Percentiles rank a stretch among this genome's conserved stretches.
phyloP scores from a whole-genome alignment of 148 eudicot species.

The Vaccinium macrocarpon region DNA sequence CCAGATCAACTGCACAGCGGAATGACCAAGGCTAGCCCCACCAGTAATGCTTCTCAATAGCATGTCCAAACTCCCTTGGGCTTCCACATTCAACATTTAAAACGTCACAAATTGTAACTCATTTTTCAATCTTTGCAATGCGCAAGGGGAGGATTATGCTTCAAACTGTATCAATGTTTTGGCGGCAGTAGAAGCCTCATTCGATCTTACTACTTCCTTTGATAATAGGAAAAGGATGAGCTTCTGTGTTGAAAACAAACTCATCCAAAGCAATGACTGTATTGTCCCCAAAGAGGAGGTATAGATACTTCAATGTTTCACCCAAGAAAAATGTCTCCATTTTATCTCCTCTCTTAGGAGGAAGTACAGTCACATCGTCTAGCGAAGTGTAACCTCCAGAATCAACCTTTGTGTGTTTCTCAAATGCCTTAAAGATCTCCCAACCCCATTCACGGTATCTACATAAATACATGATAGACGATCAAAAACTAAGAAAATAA shows the following conservation, averaged over 20 bases:
- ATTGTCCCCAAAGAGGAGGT: slow-evolving; percentile 61
- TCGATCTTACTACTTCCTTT: slow-evolving; percentile 27
- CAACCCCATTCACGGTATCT: slow-evolving; percentile 99
- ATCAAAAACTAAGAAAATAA: background rate
- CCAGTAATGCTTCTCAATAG: background rate
- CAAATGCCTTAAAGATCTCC: slow-evolving; percentile 95
- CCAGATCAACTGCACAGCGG: background rate
- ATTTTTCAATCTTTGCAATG: background rate
- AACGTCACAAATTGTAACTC: background rate
- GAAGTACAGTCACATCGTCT: slow-evolving; percentile 82
- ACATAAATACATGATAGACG: slow-evolving; percentile 21
- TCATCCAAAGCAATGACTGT: slow-evolving; percentile 62
- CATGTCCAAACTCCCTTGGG: slow-evolving; percentile 12
- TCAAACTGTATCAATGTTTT: background rate
- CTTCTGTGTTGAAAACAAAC: slow-evolving; percentile 90
- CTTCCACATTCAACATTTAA: slow-evolving; percentile 15
- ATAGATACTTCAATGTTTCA: slow-evolving; percentile 87
- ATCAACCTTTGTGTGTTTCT: slow-evolving; percentile 81
- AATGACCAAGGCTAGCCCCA: slow-evolving; percentile 1
- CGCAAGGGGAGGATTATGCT: background rate
- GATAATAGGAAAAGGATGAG: slow-evolving; percentile 78
- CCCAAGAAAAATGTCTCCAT: slow-evolving; percentile 99
- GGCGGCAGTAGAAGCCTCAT: slow-evolving; percentile 14
- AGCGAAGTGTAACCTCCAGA: slow-evolving; percentile 93
- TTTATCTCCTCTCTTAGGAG: slow-evolving; percentile 86